Base-by-base conservation (phyloP, 2,329 filamentous ascomycete species). In the Verticillium nonalfalfae region DNA sequence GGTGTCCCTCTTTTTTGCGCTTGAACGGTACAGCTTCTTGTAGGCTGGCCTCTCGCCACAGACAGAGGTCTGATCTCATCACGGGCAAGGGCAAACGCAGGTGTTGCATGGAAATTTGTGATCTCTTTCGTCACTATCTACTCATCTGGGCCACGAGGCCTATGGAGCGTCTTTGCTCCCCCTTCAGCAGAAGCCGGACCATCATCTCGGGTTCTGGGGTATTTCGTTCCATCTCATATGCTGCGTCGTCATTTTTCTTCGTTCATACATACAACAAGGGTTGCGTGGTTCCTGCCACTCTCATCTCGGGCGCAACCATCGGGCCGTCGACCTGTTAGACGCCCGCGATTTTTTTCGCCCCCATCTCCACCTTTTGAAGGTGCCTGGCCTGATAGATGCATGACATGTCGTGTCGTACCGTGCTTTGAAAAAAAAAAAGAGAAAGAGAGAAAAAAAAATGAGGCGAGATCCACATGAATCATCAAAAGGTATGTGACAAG, bases 121-220 rank as follows among this genome's bases (percentile, higher is more conserved):
- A 9, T 52, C 18, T 52, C 18, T 14, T 26, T 52, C 45, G 45
- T 52, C 18, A 26, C 45, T 52, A 21, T 52, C 45, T 52, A 52
- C 45, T 52, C 7, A 18, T 21, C 45, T 52, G 45, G 45, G 18
- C 45, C 18, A 21, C n/a, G 45, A 52, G 18, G 21, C 45, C 7
- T 52, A n/a, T 2, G 45, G 45, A 31, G 39, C 57, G 21, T 35
- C 21, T 14, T 38, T 33, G 11, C 18, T n/a, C 57, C 14, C 52
- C 33, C 15, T n/a, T 10, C 45, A 33, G n/a, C 38, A 36, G 57
- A 35, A 36, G 56, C 56, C 39, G 58, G 35, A 35, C 61, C 56
- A 36, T 66, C 56, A 61, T 65, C 60, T 59, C 52, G 58, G 62
- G 54, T 59, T 31, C 59, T 52, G 15, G 45, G 45, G 45, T 52